phyloP scores from a whole-genome alignment of 1,139 yeast genomes.

The Blastobotrys apis region DNA sequence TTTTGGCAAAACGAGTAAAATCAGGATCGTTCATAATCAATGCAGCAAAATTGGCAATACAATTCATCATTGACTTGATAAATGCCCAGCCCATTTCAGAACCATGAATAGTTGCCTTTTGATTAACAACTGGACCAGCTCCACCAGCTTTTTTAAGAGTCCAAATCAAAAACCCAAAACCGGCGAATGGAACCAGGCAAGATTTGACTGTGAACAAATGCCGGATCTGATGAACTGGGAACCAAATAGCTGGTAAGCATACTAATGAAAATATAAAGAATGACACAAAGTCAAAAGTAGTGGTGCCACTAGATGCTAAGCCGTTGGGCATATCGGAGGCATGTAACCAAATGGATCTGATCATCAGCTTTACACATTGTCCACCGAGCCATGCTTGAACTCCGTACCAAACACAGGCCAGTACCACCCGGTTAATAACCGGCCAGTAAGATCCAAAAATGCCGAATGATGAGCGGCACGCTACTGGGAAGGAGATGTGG shows the following conservation, averaged over 20 bases:
- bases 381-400: constrained; percentile 84
- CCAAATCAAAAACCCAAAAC: constrained; percentile 76
- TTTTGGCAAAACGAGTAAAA: constrained; percentile 75
- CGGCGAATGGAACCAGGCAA: constrained; percentile 71
- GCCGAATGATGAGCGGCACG: constrained; percentile 38
- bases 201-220: constrained; percentile 81
- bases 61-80: constrained; percentile 70
- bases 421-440: constrained; percentile 44
- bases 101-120: constrained; percentile 46
- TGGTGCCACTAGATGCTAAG: constrained; percentile 50
- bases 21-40: constrained; percentile 86
- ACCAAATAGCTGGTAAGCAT: constrained; percentile 72
- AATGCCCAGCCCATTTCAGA: constrained; percentile 77
- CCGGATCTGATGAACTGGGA: constrained; percentile 76
- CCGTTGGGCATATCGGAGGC: constrained; percentile 39
- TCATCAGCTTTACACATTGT: constrained; percentile 61
- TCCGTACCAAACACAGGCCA: constrained; percentile 82
- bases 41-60: constrained; percentile 82
- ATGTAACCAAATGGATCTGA: constrained; percentile 43
- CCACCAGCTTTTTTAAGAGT: constrained; percentile 71
- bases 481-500: constrained; percentile 40
- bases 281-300: constrained; percentile 65
- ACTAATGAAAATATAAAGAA: constrained; percentile 77
- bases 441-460: constrained; percentile 39
- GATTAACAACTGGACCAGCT: constrained; percentile 62